Evolutionary conservation across 352 stramenopile genomes (phyloP).

Genomic region (Phytopythium montanum): DNA sequence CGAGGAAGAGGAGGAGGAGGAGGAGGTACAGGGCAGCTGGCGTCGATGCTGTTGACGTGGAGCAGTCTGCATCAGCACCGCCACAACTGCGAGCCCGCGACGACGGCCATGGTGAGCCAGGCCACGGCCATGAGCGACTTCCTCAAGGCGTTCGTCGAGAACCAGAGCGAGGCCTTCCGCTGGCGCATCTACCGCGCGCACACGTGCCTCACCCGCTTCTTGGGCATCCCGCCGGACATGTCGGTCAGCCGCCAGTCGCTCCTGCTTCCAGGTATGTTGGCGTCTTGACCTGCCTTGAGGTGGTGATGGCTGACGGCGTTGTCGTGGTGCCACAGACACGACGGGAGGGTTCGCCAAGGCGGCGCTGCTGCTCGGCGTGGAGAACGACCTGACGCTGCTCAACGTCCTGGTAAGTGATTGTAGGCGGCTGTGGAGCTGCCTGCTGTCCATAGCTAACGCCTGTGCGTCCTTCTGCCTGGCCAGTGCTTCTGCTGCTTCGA

Average conservation of each 20-base stretch:
- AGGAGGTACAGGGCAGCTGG: neutral
- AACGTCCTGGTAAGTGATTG: constrained; percentile 73
- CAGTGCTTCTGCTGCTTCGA: constrained; percentile 73
- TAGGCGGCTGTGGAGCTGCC: neutral
- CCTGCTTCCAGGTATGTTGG: constrained; percentile 49
- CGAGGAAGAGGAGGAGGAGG: too few species aligned
- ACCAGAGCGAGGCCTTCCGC: constrained; percentile 69
- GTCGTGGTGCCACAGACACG: constrained; percentile 34
- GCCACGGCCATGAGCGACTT: constrained; percentile 62
- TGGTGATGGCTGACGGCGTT: neutral
- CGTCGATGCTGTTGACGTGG: constrained; percentile 6
- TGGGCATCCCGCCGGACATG: constrained; percentile 75
- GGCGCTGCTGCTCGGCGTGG: constrained; percentile 71
- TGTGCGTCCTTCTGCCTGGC: neutral
- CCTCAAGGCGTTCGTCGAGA: constrained; percentile 83
- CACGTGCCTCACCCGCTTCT: constrained; percentile 59
- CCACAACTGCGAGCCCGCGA: constrained; percentile 11
- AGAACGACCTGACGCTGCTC: constrained; percentile 87
- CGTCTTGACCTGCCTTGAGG: neutral
- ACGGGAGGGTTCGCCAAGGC: constrained; percentile 42
- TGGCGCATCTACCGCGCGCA: constrained; percentile 83
- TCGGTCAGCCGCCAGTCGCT: constrained; percentile 57
- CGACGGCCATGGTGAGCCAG: constrained; percentile 50
- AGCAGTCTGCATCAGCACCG: neutral
- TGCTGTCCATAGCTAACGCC: neutral